Evolutionary conservation across 2,329 filamentous ascomycete genomes (phyloP).

Genomic region (Diaporthe caulivora): DNA sequence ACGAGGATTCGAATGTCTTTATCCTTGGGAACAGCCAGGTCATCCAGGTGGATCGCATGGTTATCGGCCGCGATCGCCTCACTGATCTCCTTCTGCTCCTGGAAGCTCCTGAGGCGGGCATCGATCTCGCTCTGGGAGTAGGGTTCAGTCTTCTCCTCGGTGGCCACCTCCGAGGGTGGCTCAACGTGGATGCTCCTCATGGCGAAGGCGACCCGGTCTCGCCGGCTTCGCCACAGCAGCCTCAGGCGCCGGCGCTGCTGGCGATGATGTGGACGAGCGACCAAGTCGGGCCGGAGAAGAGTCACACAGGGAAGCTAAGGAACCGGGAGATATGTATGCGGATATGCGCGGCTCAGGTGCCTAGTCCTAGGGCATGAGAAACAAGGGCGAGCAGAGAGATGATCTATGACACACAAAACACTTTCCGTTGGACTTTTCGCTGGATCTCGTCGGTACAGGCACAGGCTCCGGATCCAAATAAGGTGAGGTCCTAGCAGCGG

Average conservation of each 20-base stretch:
- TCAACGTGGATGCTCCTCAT: slow-evolving; percentile 61
- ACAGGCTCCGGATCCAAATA: slow-evolving; percentile 16
- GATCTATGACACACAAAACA: slow-evolving; percentile 15
- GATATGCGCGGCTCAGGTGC: slow-evolving; percentile 21
- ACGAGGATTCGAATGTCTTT: slow-evolving; percentile 69
- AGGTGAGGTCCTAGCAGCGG: slow-evolving; percentile 12
- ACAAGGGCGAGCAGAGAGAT: neutral
- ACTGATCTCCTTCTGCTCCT: slow-evolving; percentile 57
- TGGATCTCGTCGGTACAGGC: slow-evolving; percentile 13
- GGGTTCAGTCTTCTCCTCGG: slow-evolving; percentile 68
- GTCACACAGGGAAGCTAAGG: slow-evolving; percentile 39
- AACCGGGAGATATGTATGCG: slow-evolving; percentile 27
- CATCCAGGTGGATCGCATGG: slow-evolving; percentile 65
- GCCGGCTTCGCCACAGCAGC: slow-evolving; percentile 30
- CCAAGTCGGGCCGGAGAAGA: slow-evolving; percentile 23
- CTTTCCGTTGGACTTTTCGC: slow-evolving; percentile 1
- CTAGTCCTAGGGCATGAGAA: slow-evolving; percentile 17
- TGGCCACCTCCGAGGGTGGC: slow-evolving; percentile 41
- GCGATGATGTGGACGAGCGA: slow-evolving; percentile 22
- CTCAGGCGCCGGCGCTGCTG: slow-evolving; percentile 23
- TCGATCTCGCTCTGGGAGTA: slow-evolving; percentile 70
- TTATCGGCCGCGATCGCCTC: slow-evolving; percentile 48
- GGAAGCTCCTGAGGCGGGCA: slow-evolving; percentile 59
- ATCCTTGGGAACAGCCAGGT: slow-evolving; percentile 58
- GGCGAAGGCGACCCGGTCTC: slow-evolving; percentile 41